Conservation (phyloP, 202 grass and related monocot species). For the Zizania palustris region DNA sequence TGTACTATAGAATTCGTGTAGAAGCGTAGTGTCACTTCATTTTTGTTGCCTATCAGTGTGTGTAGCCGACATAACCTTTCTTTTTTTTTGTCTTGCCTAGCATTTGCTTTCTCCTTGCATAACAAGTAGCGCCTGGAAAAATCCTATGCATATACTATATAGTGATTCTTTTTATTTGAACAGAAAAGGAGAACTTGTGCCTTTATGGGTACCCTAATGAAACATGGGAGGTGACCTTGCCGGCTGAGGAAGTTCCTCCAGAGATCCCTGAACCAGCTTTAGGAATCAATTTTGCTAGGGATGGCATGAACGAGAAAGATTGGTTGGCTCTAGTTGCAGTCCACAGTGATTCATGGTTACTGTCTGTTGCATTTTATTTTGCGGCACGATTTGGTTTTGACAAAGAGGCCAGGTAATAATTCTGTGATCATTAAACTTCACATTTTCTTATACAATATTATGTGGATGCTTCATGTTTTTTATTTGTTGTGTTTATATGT, state of each 20-base stretch:
- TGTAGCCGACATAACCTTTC: background rate
- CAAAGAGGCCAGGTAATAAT: constrained; percentile 83
- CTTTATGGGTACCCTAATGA: constrained; percentile 94
- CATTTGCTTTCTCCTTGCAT: constrained; percentile 20
- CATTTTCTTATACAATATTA: constrained; percentile 26
- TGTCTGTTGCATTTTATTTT: constrained; percentile 94
- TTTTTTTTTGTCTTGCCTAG: constrained; percentile 19
- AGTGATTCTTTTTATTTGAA: constrained; percentile 45
- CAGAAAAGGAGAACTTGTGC: constrained; percentile 97
- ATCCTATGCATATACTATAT: constrained; percentile 10
- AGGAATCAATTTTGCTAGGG: constrained; percentile 96
- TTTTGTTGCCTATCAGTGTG: constrained; percentile 33
- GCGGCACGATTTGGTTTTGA: constrained; percentile 96
- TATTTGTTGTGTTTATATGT: constrained; percentile 11
- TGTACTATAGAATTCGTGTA: constrained; percentile 2
- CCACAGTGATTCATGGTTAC: constrained; percentile 90
- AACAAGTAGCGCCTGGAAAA: background rate
- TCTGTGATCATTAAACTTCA: constrained; percentile 30
- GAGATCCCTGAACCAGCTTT: constrained; percentile 95
- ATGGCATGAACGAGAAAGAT: constrained; percentile 96
- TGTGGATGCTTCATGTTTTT: constrained; percentile 5
- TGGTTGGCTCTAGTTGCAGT: constrained; percentile 94
- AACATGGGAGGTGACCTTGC: constrained; percentile 96
- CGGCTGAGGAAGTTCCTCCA: constrained; percentile 94
- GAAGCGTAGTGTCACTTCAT: constrained; percentile 12